Conservation (phyloP, 108 stramenopile species). For the Fistulifera pelliculosa region DNA sequence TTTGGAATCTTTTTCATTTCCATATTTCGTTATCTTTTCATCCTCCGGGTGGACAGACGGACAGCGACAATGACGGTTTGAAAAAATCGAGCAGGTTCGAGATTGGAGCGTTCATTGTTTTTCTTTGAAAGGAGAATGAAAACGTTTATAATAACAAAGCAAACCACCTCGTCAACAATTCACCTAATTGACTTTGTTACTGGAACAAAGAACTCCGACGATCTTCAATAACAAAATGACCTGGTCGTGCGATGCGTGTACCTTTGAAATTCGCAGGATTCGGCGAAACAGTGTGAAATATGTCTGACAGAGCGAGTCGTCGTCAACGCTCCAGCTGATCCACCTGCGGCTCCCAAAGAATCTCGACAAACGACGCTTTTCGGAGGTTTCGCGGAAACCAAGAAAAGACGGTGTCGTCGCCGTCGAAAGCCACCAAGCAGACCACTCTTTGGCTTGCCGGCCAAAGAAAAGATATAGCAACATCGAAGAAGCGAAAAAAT, state of each 20-base stretch:
- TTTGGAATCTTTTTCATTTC: conserved; percentile 5
- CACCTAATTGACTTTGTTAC: too few species aligned
- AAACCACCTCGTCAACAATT: too few species aligned
- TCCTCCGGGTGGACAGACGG: too few species aligned
- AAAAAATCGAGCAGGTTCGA: too few species aligned
- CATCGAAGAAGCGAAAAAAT: neutral
- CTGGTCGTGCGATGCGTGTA: conserved; percentile 30
- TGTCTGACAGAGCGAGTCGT: conserved; percentile 16
- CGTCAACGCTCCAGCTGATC: too few species aligned
- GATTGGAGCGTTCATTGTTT: too few species aligned
- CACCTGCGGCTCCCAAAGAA: neutral
- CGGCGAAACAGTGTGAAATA: conserved; percentile 15
- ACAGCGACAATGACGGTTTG: conserved; percentile 1
- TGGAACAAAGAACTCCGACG: too few species aligned
- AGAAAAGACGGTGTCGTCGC: neutral
- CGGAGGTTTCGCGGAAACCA: neutral
- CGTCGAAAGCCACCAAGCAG: neutral
- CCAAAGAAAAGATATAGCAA: neutral
- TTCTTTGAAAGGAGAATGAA: too few species aligned
- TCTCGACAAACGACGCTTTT: neutral
- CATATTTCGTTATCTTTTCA: neutral
- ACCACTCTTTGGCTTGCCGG: conserved; percentile 2
- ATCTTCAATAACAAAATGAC: too few species aligned
- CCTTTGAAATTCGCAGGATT: conserved; percentile 18
- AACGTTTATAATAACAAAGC: too few species aligned